Conservation (phyloP, 139 green algal species). For the Gonium pectorale region DNA sequence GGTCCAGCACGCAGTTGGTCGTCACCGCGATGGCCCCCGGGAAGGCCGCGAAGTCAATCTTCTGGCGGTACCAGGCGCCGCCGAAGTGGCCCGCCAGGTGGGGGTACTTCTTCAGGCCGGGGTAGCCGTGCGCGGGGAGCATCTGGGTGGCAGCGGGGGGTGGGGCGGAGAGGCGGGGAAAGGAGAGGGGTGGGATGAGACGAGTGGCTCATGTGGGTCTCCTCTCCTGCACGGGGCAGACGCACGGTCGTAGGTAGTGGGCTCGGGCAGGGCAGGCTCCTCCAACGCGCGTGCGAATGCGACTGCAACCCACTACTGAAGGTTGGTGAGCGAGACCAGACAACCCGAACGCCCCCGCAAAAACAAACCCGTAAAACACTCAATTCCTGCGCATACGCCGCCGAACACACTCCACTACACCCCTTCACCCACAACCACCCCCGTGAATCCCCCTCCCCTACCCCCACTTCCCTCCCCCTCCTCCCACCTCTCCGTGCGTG, state of each 20-base stretch:
- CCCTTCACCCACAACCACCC: not conserved
- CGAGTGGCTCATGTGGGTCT: not conserved
- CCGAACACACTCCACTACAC: not conserved
- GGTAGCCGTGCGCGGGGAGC: constrained; percentile 82
- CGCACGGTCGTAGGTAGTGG: no score
- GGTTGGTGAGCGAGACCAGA: not conserved
- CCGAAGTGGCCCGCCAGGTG: constrained; percentile 75
- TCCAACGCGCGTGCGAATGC: no score
- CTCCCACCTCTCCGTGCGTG: constrained; percentile 71
- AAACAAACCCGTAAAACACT: no score
- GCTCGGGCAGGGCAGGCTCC: no score
- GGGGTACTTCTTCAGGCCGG: constrained; percentile 67
- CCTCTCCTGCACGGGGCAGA: not conserved
- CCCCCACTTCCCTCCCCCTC: no score
- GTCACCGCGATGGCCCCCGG: constrained; percentile 77
- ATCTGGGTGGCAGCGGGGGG: constrained; percentile 57
- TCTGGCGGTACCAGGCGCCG: constrained; percentile 77
- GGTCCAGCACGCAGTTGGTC: constrained; percentile 86
- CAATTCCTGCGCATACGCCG: not conserved
- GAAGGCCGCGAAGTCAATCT: constrained; percentile 73
- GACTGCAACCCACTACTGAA: not conserved
- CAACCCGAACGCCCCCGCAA: not conserved
- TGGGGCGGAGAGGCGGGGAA: not conserved
- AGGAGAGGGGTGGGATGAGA: not conserved
- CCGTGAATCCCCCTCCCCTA: not conserved